phyloP scores from a whole-genome alignment of 495 filamentous ascomycete species.

The Aspergillus indologenus region DNA sequence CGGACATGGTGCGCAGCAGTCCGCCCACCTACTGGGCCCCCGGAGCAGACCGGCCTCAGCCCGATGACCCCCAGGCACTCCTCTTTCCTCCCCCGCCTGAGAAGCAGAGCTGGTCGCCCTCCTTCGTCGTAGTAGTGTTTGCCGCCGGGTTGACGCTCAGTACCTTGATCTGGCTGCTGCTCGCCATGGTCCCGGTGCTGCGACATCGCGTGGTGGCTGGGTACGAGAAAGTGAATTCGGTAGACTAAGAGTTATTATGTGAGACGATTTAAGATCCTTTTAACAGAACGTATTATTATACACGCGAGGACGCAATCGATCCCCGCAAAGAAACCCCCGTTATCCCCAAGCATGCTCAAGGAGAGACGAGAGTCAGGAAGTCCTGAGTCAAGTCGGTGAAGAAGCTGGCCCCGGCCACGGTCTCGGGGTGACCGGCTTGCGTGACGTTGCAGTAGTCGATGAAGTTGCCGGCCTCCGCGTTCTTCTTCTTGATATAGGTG shows the following conservation, averaged over 20 bases:
- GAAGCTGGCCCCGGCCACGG: slow-evolving; percentile 42
- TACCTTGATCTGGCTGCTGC: not conserved
- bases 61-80: not conserved
- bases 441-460: slow-evolving; percentile 39
- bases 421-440: slow-evolving; percentile 2
- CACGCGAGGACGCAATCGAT: not conserved
- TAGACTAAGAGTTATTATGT: too few species aligned
- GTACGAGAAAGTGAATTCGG: not conserved
- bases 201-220: not conserved
- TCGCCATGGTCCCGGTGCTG: not conserved
- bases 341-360: slow-evolving; percentile 16
- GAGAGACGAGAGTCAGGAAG: slow-evolving; percentile 33
- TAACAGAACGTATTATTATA: too few species aligned
- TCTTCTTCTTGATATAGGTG: slow-evolving; percentile 39
- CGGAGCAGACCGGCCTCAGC: not conserved
- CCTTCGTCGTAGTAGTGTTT: not conserved
- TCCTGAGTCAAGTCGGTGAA: slow-evolving; percentile 41
- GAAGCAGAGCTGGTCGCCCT: not conserved
- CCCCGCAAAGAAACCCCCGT: too few species aligned
- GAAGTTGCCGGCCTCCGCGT: slow-evolving; percentile 41
- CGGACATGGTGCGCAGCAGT: not conserved
- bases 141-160: not conserved
- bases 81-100: not conserved
- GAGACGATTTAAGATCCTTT: too few species aligned
- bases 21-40: not conserved